phyloP scores from a whole-genome alignment of 148 eudicot species.

The Simmondsia chinensis region DNA sequence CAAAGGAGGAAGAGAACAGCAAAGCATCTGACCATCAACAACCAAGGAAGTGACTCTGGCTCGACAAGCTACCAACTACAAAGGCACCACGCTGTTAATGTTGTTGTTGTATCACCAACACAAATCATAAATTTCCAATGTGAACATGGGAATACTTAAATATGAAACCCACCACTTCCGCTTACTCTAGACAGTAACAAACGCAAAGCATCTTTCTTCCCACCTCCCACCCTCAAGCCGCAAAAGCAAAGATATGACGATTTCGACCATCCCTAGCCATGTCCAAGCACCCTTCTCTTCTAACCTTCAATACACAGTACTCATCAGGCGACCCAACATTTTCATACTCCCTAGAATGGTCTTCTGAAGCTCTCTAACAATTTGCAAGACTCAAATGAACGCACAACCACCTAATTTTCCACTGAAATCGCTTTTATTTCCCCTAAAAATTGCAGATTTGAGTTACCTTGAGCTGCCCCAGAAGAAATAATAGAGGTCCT shows the following conservation, averaged over 20 bases:
- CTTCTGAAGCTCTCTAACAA: too few species aligned
- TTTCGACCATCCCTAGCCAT: slow-evolving; percentile 9
- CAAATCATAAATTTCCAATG: slow-evolving; percentile 54
- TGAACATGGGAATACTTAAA: slow-evolving; percentile 29
- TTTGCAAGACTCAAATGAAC: too few species aligned
- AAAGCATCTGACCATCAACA: slow-evolving; percentile 26
- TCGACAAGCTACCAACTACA: slow-evolving; percentile 20
- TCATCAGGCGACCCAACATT: background rate
- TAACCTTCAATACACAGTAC: background rate
- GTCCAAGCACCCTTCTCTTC: background rate
- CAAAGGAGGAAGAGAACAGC: slow-evolving; percentile 22
- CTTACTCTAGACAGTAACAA: background rate
- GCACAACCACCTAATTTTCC: too few species aligned
- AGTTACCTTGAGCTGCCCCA: background rate
- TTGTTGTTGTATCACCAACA: slow-evolving; percentile 32
- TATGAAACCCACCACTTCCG: background rate
- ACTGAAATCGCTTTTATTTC: too few species aligned
- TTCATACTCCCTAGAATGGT: background rate
- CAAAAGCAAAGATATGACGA: background rate
- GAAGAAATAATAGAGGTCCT: background rate
- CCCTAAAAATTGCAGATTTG: background rate
- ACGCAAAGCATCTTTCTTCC: slow-evolving; percentile 1
- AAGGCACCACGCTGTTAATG: slow-evolving; percentile 24
- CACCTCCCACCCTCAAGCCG: background rate
- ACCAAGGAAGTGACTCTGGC: too few species aligned